Evolutionary conservation across 768 basidiomycete species (phyloP), one percentile per base, ranked within the genome.

Genomic region (Artomyces pyxidatus): DNA sequence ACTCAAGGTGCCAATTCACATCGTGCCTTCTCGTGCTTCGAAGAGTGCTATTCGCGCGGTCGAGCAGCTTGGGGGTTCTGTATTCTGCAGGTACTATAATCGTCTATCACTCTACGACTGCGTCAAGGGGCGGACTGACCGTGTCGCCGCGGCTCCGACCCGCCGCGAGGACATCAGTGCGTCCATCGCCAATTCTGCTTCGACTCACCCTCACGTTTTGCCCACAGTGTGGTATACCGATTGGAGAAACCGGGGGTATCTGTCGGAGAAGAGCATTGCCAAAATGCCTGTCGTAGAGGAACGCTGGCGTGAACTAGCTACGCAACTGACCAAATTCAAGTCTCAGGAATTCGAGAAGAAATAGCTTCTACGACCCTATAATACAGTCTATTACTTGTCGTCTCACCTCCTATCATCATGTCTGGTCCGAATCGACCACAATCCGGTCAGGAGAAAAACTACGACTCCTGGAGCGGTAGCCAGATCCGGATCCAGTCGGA

Each of bases 61-160:
- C 47, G 90, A 97, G 63, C 70, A 71, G 16, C 74, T 71, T 9
- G 91, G 93, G 21, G 95, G 95, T 22, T 78, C 79, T 42, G 80
- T 97, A 29, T 80, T 85, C 40, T 93, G 92, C 70, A 85, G 89
- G 61, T 95, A 88, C 65, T 92, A 95, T 69, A 98, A 98, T 66
- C 66, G 76, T 17, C 75, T 96, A 28, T 83, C 88, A 1, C 76
- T 98, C 42, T 78, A 81, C 30, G 88, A 92, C 58, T 85, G 80
- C 53, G 65, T 90, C 53, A 80, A 86, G 56, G 82, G 81, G 4
- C 75, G 80, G 26, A 78, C 74, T 17, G 87, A 92, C 60, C 77
- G 83, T 47, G 67, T 75, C 48, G 71, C 77, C 46, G 93, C 92
- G 9, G 81, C 83, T 9, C 92, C 92, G 0, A 89, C 85, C n/a